A percentile compares a stretch with the other conserved stretches of the same genome.
Conservation (phyloP, 441 rosid species). For the Eruca vesicaria region DNA sequence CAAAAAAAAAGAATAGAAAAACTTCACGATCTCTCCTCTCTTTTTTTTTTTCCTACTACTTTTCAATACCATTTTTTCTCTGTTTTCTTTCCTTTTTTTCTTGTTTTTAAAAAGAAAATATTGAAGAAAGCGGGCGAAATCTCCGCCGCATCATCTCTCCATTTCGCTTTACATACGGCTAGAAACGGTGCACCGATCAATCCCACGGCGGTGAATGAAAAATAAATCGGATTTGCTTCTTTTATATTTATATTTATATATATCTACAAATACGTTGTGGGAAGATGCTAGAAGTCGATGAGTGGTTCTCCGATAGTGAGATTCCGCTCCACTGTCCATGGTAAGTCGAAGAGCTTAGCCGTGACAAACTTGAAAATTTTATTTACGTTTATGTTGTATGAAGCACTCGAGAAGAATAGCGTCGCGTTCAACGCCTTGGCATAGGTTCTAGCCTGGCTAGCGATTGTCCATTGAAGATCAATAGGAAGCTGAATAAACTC, state of each 20-base stretch:
- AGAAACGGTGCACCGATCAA: slow-evolving; percentile 20
- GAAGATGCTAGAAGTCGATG: slow-evolving; percentile 59
- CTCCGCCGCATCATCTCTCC: slow-evolving; percentile 38
- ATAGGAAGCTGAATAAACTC: slow-evolving; percentile 90
- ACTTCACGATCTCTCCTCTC: background rate
- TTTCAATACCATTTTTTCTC: slow-evolving; percentile 20
- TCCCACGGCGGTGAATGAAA: slow-evolving; percentile 5
- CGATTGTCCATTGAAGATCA: slow-evolving; percentile 85
- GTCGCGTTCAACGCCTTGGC: slow-evolving; percentile 83
- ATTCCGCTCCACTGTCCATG: slow-evolving; percentile 79
- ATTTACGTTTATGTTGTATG: slow-evolving; percentile 85
- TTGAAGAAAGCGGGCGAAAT: slow-evolving; percentile 43
- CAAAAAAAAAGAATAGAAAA: background rate
- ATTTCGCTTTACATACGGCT: slow-evolving; percentile 15
- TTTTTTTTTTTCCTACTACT: background rate
- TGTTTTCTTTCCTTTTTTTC: background rate
- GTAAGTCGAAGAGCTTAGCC: slow-evolving; percentile 80
- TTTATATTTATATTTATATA: background rate
- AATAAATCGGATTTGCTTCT: slow-evolving; percentile 1
- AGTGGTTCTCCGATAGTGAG: slow-evolving; percentile 82
- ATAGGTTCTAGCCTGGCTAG: slow-evolving; percentile 84
- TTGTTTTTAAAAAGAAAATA: background rate
- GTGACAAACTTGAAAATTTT: slow-evolving; percentile 92
- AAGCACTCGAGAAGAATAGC: slow-evolving; percentile 88
- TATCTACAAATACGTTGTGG: slow-evolving; percentile 1